Evolutionary conservation across 768 basidiomycete genomes (phyloP), one percentile per base, ranked within the genome.

Genomic region (Lactarius indigo): DNA sequence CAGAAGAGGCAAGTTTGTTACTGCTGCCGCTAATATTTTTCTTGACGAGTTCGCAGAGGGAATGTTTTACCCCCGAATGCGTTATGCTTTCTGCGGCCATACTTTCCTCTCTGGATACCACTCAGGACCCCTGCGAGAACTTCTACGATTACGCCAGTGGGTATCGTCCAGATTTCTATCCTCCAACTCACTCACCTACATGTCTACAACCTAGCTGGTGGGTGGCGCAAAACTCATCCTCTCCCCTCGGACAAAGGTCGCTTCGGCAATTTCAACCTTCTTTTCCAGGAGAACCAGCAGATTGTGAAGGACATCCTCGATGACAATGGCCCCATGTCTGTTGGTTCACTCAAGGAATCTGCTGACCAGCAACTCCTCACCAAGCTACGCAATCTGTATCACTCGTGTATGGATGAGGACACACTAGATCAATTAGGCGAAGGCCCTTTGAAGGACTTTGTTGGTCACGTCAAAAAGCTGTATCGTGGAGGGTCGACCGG

Each of bases 131-230:
- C 0, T 99, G 97, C 76, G 92, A 98, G 71, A 90, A 94, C 77
- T 97, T 98, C 76, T 98, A 95, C 74, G 85, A 89, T 69, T 98
- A 88, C 78, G 87, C 95, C 12, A 96, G 94, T 96, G 73, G 72
- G 92, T 87, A 23, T 41, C 17, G 41, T 61, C 6, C 12, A 47
- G 13, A 54, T n/a, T 58, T 30, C 41, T 59, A 41, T 31, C 35
- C 37, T 50, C 23, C 50, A 28, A 28, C n/a, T 26, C 50, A 26
- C 9, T 44, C 20, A 61, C 7, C 44, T 55, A 23, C 47, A 63
- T 57, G 18, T 64, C 61, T 44, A 59, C 57, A 7, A 35, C 15
- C 18, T 62, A 96, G 92, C 89, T 73, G 92, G 93, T 20, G 94
- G 94, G 15, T 99, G 96, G 96, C 81, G 91, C 23, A 84, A 84